Conservation (phyloP, 495 filamentous ascomycete species). For the Penicillium chermesinum region DNA sequence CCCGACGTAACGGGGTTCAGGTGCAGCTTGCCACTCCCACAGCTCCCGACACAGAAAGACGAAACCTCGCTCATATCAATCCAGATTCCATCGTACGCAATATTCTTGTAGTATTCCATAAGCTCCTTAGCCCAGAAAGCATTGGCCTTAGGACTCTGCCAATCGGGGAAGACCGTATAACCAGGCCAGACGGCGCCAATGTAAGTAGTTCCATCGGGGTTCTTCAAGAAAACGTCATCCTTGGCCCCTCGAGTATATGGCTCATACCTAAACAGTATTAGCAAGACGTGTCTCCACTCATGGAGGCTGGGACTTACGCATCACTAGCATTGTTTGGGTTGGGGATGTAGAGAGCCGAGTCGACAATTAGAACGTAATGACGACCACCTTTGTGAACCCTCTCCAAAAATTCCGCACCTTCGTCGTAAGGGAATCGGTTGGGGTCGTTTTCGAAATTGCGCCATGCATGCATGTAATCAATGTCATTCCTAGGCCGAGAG, state of each 20-base stretch:
- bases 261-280: slow-evolving; percentile 43
- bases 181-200: slow-evolving; percentile 63
- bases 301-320: slow-evolving; percentile 35
- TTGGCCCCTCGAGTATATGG: slow-evolving; percentile 63
- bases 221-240: slow-evolving; percentile 57
- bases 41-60: slow-evolving; percentile 78
- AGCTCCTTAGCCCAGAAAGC: slow-evolving; percentile 73
- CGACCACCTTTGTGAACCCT: slow-evolving; percentile 61
- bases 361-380: slow-evolving; percentile 81
- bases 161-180: slow-evolving; percentile 63
- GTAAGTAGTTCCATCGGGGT: slow-evolving; percentile 56
- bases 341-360: slow-evolving; percentile 73
- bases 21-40: slow-evolving; percentile 62
- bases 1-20: slow-evolving; percentile 67
- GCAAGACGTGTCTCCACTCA: not conserved
- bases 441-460: slow-evolving; percentile 57
- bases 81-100: slow-evolving; percentile 58
- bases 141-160: slow-evolving; percentile 51
- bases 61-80: slow-evolving; percentile 64
- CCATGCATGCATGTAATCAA: slow-evolving; percentile 56
- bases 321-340: slow-evolving; percentile 68
- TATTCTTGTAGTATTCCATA: slow-evolving; percentile 50
- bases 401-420: slow-evolving; percentile 56
- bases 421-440: slow-evolving; percentile 42
- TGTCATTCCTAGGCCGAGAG: slow-evolving; percentile 42